Percentiles rank a stretch among this genome's conserved stretches.
phyloP scores from a whole-genome alignment of 2,329 filamentous ascomycete species.

The Xylaria sp. region DNA sequence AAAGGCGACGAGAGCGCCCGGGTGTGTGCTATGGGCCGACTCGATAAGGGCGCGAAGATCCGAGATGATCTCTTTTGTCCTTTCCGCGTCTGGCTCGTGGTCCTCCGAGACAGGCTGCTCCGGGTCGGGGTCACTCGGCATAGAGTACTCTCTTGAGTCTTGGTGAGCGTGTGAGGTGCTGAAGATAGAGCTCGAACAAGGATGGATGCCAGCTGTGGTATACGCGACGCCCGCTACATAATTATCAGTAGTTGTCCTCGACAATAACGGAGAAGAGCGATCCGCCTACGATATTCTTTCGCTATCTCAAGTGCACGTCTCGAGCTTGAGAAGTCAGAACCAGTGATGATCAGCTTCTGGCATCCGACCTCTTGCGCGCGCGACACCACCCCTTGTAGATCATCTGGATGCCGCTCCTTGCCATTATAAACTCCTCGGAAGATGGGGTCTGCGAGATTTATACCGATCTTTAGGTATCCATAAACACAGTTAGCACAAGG shows the following conservation, averaged over 20 bases:
- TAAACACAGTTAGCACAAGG: slow-evolving; percentile 3
- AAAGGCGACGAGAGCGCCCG: slow-evolving; percentile 71
- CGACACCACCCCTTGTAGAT: slow-evolving; percentile 77
- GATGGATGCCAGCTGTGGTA: slow-evolving; percentile 91
- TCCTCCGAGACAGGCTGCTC: slow-evolving; percentile 56
- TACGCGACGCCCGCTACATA: slow-evolving; percentile 74
- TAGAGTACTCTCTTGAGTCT: slow-evolving; percentile 52
- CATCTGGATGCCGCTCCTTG: slow-evolving; percentile 73
- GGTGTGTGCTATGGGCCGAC: slow-evolving; percentile 54
- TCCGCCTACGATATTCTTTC: slow-evolving; percentile 69
- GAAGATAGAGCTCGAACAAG: slow-evolving; percentile 84
- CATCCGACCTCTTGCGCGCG: slow-evolving; percentile 81
- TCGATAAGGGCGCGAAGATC: slow-evolving; percentile 69
- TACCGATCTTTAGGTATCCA: slow-evolving; percentile 70
- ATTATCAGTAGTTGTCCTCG: slow-evolving; percentile 8
- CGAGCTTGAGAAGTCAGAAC: slow-evolving; percentile 82
- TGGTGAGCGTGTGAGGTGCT: slow-evolving; percentile 55
- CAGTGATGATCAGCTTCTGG: slow-evolving; percentile 89
- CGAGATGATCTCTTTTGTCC: slow-evolving; percentile 57
- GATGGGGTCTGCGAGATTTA: slow-evolving; percentile 93
- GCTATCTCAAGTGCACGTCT: slow-evolving; percentile 76
- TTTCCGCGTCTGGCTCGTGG: slow-evolving; percentile 50
- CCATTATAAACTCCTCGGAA: slow-evolving; percentile 86
- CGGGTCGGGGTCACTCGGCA: slow-evolving; percentile 60
- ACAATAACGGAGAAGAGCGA: not conserved